These are phyloP conservation scores for Nyssa sinensis DNA, from an alignment of 148 eudicot genomes.

Conservation along the genomic window DNA sequence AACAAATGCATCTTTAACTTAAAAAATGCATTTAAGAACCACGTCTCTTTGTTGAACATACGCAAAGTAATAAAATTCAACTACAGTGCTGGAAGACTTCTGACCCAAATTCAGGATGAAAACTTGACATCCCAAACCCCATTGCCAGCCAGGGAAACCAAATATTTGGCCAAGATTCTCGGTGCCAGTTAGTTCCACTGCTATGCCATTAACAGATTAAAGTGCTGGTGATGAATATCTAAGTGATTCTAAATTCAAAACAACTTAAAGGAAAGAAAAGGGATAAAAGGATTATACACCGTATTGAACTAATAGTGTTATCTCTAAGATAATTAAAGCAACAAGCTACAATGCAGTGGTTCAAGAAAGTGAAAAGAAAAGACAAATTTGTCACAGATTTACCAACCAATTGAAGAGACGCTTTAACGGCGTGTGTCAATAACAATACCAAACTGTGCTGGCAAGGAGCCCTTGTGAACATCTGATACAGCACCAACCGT, in stretches of 20 bases:
- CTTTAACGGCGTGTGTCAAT: constrained; percentile 2
- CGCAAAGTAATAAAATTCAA: background rate
- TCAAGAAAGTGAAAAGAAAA: background rate
- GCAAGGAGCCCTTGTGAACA: constrained; percentile 41
- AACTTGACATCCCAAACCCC: background rate
- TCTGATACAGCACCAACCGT: constrained; percentile 43
- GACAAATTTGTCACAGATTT: background rate
- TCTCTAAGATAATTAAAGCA: background rate
- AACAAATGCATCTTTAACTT: too few species aligned
- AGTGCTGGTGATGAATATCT: too few species aligned
- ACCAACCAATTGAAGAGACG: background rate
- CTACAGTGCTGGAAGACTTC: background rate
- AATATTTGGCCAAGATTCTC: too few species aligned
- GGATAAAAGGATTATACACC: background rate
- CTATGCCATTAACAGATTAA: too few species aligned
- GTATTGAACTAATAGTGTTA: background rate
- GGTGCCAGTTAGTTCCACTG: too few species aligned
- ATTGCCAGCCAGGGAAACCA: background rate
- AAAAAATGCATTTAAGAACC: too few species aligned
- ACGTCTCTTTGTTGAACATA: too few species aligned
- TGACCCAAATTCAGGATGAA: background rate
- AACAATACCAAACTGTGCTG: constrained; percentile 11
- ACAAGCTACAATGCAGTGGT: background rate
- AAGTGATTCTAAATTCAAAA: background rate
- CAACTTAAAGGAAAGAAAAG: too few species aligned